Evolutionary conservation across 2,329 filamentous ascomycete species (phyloP), one percentile per base, ranked within the genome.

Genomic region (Simplicillium sp.): DNA sequence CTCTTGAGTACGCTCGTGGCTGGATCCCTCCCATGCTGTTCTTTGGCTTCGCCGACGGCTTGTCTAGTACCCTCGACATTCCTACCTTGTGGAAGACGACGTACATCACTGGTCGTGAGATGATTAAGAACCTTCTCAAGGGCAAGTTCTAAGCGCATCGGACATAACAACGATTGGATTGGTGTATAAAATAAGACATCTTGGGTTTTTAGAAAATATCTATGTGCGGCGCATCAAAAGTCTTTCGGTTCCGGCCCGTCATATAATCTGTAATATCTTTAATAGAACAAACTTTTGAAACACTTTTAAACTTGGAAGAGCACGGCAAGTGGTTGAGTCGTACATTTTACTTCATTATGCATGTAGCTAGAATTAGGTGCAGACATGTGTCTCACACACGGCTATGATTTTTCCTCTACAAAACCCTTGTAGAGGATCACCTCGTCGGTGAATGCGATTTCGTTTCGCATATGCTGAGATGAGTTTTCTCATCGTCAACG

Each of bases 21-120:
- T 94, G 87, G 86, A 94, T 95, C 62, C 88, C 88, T 36, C 84
- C 84, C 43, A 94, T 95, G 88, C 69, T 95, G 39, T 84, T 84
- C 61, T 94, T 94, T 61, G 88, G 88, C 45, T 90, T 83, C 60
- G 84, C 87, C 47, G 88, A 94, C 62, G 80, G 77, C 36, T 71
- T 94, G 44, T 77, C 72, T 41, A 88, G 82, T 62, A 94, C 87
- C 4, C 68, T 94, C 49, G 88, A 94, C 62, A 75, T 94, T 57
- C 78, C 76, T n/a, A 94, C 87, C 2, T 62, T 94, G 54, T 92
- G 84, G 83, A 74, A 75, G 53, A 94, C 84, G n/a, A 76, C 76
- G 29, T 70, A 66, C 48, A 71, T 90, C 45, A 94, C 87, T 2
- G 87, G 68, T 2, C 67, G 78, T 43, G 77, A 88, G 70, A 94